Base-by-base conservation (phyloP, 2,329 filamentous ascomycete species). In the Sphaerostilbella broomeana region DNA sequence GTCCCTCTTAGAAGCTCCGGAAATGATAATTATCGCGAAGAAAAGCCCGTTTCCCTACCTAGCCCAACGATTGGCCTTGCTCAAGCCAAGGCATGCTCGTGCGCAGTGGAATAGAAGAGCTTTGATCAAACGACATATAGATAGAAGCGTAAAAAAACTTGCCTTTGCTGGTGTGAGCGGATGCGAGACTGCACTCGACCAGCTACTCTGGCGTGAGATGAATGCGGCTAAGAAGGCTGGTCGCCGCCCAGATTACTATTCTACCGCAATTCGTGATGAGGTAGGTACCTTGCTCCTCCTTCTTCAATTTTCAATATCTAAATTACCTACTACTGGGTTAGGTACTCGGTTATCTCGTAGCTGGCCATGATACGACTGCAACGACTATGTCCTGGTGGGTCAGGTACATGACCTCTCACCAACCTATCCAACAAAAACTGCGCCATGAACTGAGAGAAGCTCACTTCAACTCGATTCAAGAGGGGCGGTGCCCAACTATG, bases 191-290 rank as follows among this genome's bases (percentile, higher is more conserved):
- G 56, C 56, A 1, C 45, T 58, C 16, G 61, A 65, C 43, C 52
- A 62, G 26, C 51, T 65, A 4, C 39, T 65, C 2, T 49, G 52
- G 42, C 47, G 61, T 8, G 62, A 64, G 46, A 53, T 52, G 41
- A 44, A 47, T 12, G 44, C 51, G 3, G 60, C 62, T 0, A 45
- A 52, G 30, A 61, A 55, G 44, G 48, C 44, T 9, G 55, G 49
- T 1, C 50, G 62, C 16, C 19, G 43, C 5, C 56, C 61, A 0
- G 42, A 59, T 15, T 63, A 59, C 36, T 52, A 58, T 37, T 60
- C 57, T 0, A 47, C 48, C 1, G 46, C 44, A 10, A 59, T 65
- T n/a, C 47, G 53, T 18, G 61, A 64, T 38, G 62, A 65, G 47
- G 57, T 58, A 36, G 21, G 50, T 30, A 5, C 8, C 5, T 4